Base-by-base conservation (phyloP, 345 rosid genomes). In the Rubroshorea leprosula region DNA sequence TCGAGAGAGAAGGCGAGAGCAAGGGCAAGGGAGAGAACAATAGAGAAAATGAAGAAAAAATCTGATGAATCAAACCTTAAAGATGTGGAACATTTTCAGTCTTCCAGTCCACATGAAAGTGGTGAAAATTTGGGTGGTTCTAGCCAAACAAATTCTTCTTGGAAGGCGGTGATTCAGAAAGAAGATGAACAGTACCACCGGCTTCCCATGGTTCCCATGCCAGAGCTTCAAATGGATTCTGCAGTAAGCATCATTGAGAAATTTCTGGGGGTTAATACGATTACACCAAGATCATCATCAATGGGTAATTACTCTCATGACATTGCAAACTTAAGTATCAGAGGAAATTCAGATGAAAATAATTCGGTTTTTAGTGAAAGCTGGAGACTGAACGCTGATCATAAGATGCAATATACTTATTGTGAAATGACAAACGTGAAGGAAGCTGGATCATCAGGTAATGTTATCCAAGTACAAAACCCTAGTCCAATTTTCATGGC, bases 1-100 rank as follows among this genome's bases (percentile, higher is more conserved):
- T 72, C 73, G 11, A 76, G 87, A 51, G 79, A 80, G 60, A 84
- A 76, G 65, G 87, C 84, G 49, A 74, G 90, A 70, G 79, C 74
- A 65, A 79, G 89, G 61, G 89, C 87, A 48, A 78, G 93, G 70
- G 86, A 80, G 74, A 83, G 90, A 68, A 80, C 89, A 21, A 64
- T 61, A 58, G 68, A 67, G 74, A 84, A 79, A 65, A 60, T 73
- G 74, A 82, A 74, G 73, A 74, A 57, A 65, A 66, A 58, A 59
- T 63, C 57, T 61, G 68, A 77, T 54, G 77, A 58, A 58, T 49
- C 76, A 63, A 74, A 75, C 71, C 77, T 75, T 57, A 72, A 51
- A 55, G 70, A 62, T 57, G 25, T 66, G 39, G 65, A 72, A 38
- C 57, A 26, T 24, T 54, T 62, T 6, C 64, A 23, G 59, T 51